These are phyloP conservation scores for Aspergillus thermomutatus DNA, from an alignment of 2,329 filamentous ascomycete genomes.

Conservation along the genomic window DNA sequence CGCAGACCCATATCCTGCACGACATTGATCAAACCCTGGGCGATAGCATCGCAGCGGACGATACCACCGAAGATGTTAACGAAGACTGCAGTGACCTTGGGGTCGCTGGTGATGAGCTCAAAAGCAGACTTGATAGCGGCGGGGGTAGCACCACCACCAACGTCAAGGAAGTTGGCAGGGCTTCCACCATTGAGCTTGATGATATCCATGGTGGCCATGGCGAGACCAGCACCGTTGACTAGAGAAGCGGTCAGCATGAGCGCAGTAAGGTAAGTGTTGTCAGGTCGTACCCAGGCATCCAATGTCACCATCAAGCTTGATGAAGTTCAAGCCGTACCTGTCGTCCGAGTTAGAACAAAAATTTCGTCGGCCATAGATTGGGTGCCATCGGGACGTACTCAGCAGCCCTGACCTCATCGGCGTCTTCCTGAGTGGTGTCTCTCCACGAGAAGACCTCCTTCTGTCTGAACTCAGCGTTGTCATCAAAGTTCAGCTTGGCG, in stretches of 20 bases:
- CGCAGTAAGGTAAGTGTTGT: not conserved
- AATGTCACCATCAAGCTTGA: conserved; percentile 99
- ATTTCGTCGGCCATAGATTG: not conserved
- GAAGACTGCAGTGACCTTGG: conserved; percentile 97
- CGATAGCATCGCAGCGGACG: conserved; percentile 95
- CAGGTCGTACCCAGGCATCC: conserved; percentile 67
- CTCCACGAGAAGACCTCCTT: conserved; percentile 94
- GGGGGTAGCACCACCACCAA: conserved; percentile 94
- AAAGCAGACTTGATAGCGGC: conserved; percentile 97
- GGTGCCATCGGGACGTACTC: conserved; percentile 53
- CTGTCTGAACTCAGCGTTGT: conserved; percentile 98
- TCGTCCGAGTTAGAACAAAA: conserved; percentile 13
- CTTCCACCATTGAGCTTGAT: conserved; percentile 98
- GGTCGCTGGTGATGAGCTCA: conserved; percentile 96
- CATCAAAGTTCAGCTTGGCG: conserved; percentile 97
- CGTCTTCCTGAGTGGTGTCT: conserved; percentile 91
- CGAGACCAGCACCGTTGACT: conserved; percentile 97
- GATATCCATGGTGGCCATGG: conserved; percentile 99
- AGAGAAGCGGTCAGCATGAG: conserved; percentile 10
- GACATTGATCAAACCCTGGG: conserved; percentile 91
- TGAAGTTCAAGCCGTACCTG: conserved; percentile 85
- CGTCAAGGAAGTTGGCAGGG: conserved; percentile 98
- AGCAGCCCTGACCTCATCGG: conserved; percentile 95
- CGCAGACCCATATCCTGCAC: conserved; percentile 92
- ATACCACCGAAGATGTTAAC: conserved; percentile 99